Evolutionary conservation across 1,284 basidiomycete genomes (phyloP).

Genomic region (Cryptococcus jaspeensis): DNA sequence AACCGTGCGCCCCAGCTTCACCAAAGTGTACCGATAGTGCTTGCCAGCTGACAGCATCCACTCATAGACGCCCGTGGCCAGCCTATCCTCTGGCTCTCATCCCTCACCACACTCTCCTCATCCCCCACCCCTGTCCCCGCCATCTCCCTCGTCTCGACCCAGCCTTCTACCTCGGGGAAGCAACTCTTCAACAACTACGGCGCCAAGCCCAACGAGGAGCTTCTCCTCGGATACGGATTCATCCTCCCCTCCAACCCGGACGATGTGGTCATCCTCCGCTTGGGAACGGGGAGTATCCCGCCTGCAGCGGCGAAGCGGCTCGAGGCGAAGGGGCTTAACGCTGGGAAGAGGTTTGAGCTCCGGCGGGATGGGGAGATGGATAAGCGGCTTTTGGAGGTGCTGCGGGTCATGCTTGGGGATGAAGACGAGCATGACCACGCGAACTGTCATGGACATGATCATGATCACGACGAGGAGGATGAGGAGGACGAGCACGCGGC

Average conservation of each 20-base stretch:
- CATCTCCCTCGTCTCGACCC: constrained; percentile 34
- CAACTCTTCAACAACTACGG: constrained; percentile 79
- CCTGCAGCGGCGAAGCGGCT: constrained; percentile 16
- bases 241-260: constrained; percentile 71
- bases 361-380: constrained; percentile 60
- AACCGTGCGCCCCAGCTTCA: constrained; percentile 59
- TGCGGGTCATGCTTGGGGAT: constrained; percentile 42
- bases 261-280: constrained; percentile 74
- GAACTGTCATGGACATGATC: constrained; percentile 45
- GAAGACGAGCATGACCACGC: constrained; percentile 37
- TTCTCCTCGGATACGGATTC: constrained; percentile 86
- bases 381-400: constrained; percentile 63
- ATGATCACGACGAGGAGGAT: constrained; percentile 60
- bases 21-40: neutral
- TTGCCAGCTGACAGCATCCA: neutral
- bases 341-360: constrained; percentile 60
- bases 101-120: constrained; percentile 41
- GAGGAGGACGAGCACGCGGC: constrained; percentile 48
- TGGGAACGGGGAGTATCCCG: constrained; percentile 56
- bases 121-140: constrained; percentile 14
- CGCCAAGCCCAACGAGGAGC: constrained; percentile 69
- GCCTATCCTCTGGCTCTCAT: constrained; percentile 75
- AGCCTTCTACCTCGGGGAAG: constrained; percentile 50
- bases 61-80: constrained; percentile 55
- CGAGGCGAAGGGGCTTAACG: constrained; percentile 29